Percentiles rank a stretch among this genome's conserved stretches.
Evolutionary conservation across 1,139 yeast genomes (phyloP).

Genomic region (Nakaseomyces bracarensis): DNA sequence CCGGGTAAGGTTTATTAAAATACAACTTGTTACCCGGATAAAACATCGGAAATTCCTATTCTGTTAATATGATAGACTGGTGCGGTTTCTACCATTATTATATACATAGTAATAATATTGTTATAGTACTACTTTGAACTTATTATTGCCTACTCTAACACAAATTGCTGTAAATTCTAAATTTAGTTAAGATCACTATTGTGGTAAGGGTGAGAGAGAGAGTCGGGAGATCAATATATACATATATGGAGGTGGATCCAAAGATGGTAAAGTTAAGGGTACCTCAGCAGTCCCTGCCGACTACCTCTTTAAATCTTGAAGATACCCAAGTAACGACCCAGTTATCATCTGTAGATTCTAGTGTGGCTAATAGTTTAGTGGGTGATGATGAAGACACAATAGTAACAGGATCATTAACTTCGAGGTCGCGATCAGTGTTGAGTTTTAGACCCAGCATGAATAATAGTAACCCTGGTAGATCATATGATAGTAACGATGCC

Average conservation of each 20-base stretch:
- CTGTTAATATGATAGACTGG: no score
- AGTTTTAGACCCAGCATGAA: neutral
- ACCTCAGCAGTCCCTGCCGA: conserved; percentile 28
- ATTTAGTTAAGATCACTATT: no score
- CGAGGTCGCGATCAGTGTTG: neutral
- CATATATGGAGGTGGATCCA: neutral
- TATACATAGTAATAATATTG: no score
- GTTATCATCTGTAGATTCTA: neutral
- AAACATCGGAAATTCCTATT: no score
- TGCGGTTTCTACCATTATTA: no score
- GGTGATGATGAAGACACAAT: neutral
- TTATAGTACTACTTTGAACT: no score
- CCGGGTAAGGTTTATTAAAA: no score
- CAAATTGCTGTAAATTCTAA: no score
- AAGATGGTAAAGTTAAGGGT: neutral
- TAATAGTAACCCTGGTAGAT: neutral
- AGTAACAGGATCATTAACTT: neutral
- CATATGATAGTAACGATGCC: neutral
- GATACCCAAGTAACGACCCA: neutral
- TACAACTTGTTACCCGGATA: no score
- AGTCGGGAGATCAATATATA: no score
- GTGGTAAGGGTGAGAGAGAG: neutral
- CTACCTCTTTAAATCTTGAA: conserved; percentile 34
- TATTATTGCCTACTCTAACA: no score
- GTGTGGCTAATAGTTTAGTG: neutral